These are phyloP conservation scores for Starmerella tilneyi DNA, from an alignment of 805 yeast species.

Conservation along the genomic window DNA sequence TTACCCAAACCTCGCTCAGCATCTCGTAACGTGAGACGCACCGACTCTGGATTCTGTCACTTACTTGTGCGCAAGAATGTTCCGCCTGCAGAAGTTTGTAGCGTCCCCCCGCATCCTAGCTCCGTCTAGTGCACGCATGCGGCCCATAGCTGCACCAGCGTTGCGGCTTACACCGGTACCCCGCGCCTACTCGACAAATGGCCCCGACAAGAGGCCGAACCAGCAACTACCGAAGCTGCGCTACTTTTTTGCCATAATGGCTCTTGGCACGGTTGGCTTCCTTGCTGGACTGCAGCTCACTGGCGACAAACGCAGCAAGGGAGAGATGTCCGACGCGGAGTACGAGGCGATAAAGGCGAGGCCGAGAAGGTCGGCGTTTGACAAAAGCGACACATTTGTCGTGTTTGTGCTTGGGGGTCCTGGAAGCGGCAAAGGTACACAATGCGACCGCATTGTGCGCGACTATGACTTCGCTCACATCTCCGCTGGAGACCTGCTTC, in stretches of 20 bases:
- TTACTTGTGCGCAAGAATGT: no score
- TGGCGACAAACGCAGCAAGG: slow-evolving; percentile 27
- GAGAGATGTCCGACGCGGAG: slow-evolving; percentile 28
- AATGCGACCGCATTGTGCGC: slow-evolving; percentile 72
- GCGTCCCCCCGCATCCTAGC: not conserved
- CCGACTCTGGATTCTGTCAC: no score
- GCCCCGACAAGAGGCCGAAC: not conserved
- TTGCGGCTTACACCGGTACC: not conserved
- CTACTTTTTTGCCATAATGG: slow-evolving; percentile 29
- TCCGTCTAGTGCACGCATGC: not conserved
- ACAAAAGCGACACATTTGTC: slow-evolving; percentile 59
- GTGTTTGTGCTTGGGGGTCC: slow-evolving; percentile 94
- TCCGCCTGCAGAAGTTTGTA: no score
- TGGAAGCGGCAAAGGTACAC: slow-evolving; percentile 97
- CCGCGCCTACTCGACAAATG: not conserved
- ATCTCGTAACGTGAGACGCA: no score
- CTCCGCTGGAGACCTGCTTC: slow-evolving; percentile 90
- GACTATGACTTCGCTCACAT: slow-evolving; percentile 77
- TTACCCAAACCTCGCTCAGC: slow-evolving; percentile 3
- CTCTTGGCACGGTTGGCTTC: slow-evolving; percentile 30
- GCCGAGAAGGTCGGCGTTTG: slow-evolving; percentile 38
- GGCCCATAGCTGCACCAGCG: no score
- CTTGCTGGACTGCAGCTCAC: slow-evolving; percentile 25
- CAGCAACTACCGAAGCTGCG: slow-evolving; percentile 29
- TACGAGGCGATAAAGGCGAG: slow-evolving; percentile 33